These are phyloP conservation scores for Starmerella ratchasimensis DNA, from an alignment of 805 yeast genomes.

Conservation along the genomic window DNA sequence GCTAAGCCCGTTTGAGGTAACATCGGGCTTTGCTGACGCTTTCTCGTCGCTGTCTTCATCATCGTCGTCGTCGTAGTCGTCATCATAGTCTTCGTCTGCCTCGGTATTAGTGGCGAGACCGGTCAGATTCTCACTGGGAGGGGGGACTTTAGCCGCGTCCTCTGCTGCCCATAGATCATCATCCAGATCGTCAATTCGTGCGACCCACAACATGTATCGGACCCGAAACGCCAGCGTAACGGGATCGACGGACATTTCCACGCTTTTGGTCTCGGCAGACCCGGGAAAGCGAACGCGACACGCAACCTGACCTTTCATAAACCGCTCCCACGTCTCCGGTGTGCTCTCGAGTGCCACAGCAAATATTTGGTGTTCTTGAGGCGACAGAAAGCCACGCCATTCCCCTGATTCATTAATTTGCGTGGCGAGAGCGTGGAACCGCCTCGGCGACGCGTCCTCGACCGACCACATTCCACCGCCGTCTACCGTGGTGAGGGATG, in stretches of 20 bases:
- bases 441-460: constrained; percentile 17
- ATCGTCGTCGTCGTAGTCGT: constrained; percentile 31
- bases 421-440: constrained; percentile 12
- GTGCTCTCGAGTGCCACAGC: constrained; percentile 23
- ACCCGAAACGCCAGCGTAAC: constrained; percentile 28
- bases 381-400: constrained; percentile 26
- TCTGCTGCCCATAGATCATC: background rate
- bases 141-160: background rate
- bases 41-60: constrained; percentile 28
- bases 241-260: constrained; percentile 23
- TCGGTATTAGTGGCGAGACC: background rate
- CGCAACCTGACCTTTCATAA: constrained; percentile 25
- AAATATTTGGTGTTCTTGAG: constrained; percentile 29
- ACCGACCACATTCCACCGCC: constrained; percentile 16
- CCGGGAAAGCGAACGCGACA: constrained; percentile 5
- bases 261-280: background rate
- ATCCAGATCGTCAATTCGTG: constrained; percentile 3
- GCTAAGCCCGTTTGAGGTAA: constrained; percentile 14
- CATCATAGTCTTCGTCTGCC: constrained; percentile 28
- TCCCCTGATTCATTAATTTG: constrained; percentile 13
- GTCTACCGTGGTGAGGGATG: too few relatives aligned
- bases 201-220: constrained; percentile 31
- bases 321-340: constrained; percentile 25
- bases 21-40: constrained; percentile 22
- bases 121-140: background rate